phyloP scores from a whole-genome alignment of 768 basidiomycete species.

The Hygrophorus pudorinus region DNA sequence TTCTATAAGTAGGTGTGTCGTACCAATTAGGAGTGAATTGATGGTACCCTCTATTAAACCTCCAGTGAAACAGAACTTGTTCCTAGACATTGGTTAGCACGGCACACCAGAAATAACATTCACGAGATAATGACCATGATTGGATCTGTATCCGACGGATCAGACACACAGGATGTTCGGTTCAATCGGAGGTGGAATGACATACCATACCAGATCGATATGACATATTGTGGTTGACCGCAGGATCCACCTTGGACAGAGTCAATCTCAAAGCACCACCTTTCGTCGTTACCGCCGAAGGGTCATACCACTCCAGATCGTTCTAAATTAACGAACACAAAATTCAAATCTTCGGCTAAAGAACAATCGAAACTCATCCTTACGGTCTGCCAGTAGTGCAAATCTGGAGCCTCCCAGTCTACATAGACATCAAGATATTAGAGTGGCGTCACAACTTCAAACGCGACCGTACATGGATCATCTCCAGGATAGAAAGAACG shows the following conservation, averaged over 20 bases:
- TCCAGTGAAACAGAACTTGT: conserved; percentile 71
- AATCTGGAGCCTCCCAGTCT: conserved; percentile 42
- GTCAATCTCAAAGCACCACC: conserved; percentile 65
- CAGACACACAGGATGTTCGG: neutral
- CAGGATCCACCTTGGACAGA: conserved; percentile 38
- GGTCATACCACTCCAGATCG: conserved; percentile 78
- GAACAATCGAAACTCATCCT: conserved; percentile 19
- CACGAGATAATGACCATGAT: conserved; percentile 17
- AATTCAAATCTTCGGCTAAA: conserved; percentile 4
- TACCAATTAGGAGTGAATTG: neutral
- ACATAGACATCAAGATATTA: too few species aligned
- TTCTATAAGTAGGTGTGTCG: neutral
- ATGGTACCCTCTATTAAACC: conserved; percentile 47
- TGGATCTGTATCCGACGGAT: conserved; percentile 18
- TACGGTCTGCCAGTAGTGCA: conserved; percentile 61
- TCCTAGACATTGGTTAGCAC: conserved; percentile 18
- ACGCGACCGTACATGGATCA: conserved; percentile 34
- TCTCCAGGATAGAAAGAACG: conserved; percentile 62
- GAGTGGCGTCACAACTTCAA: too few species aligned
- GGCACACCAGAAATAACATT: neutral
- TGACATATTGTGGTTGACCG: conserved; percentile 53
- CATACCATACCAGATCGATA: conserved; percentile 48
- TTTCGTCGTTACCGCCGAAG: conserved; percentile 53
- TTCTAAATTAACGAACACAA: conserved; percentile 20
- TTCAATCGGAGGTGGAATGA: conserved; percentile 2